Evolutionary conservation across 495 filamentous ascomycete species (phyloP).

Genomic region (Haplographium delicatum): DNA sequence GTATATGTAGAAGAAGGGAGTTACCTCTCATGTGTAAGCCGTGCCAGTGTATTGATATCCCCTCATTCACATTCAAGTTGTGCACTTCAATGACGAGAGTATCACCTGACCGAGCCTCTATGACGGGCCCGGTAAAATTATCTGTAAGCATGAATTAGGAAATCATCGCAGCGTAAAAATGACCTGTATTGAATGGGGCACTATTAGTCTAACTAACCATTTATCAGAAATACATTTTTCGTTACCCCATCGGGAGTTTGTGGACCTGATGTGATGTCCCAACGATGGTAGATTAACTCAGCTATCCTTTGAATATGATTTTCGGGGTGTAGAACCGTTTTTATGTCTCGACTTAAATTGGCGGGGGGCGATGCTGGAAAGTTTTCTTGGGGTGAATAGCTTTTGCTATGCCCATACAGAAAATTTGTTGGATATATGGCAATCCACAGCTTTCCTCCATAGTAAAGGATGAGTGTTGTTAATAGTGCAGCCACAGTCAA

Average conservation of each 20-base stretch:
- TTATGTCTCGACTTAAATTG: not conserved
- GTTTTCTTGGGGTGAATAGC: not conserved
- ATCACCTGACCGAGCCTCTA: conserved; percentile 19
- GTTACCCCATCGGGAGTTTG: conserved; percentile 39
- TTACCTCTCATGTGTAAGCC: conserved; percentile 18
- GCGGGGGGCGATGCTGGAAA: not conserved
- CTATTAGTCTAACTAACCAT: too few species aligned
- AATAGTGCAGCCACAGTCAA: too few species aligned
- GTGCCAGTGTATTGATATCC: conserved; percentile 17
- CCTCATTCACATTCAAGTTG: conserved; percentile 13
- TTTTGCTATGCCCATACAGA: too few species aligned
- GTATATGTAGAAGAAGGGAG: too few species aligned
- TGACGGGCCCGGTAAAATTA: conserved; percentile 13
- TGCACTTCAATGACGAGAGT: conserved; percentile 10
- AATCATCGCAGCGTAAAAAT: too few species aligned
- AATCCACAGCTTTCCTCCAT: too few species aligned
- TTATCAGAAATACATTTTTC: conserved; percentile 33
- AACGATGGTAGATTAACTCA: conserved; percentile 31
- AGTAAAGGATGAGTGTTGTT: too few species aligned
- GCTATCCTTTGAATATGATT: conserved; percentile 20
- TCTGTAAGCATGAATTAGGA: conserved; percentile 3
- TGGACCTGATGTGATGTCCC: conserved; percentile 31
- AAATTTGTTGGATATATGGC: too few species aligned
- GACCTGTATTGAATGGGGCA: too few species aligned
- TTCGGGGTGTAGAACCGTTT: not conserved